Evolutionary conservation across 768 basidiomycete species (phyloP).

Genomic region (Podaxis sp.): DNA sequence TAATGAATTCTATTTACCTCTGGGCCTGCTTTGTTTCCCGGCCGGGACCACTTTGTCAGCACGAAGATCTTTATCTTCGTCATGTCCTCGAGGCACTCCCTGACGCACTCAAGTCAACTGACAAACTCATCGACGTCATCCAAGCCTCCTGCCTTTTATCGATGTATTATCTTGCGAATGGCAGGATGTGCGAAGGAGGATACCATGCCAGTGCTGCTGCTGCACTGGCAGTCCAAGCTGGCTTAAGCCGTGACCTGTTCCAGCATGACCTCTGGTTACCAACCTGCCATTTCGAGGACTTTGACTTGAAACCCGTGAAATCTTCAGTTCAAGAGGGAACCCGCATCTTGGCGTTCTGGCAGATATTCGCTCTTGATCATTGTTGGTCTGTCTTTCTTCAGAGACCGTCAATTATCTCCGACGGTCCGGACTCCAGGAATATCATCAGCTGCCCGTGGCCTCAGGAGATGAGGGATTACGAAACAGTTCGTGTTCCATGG

Average conservation of each 20-base stretch:
- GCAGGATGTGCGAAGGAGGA: slow-evolving; percentile 74
- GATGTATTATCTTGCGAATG: slow-evolving; percentile 75
- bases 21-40: slow-evolving; percentile 83
- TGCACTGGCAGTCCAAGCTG: slow-evolving; percentile 70
- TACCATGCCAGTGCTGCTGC: slow-evolving; percentile 77
- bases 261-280: slow-evolving; percentile 35
- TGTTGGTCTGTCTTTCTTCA: slow-evolving; percentile 79
- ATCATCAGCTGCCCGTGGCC: slow-evolving; percentile 79
- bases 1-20: slow-evolving; percentile 80
- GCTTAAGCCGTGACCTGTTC: slow-evolving; percentile 53
- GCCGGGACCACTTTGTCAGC: slow-evolving; percentile 65
- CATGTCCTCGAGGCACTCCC: slow-evolving; percentile 62
- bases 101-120: slow-evolving; percentile 57
- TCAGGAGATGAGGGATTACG: slow-evolving; percentile 69
- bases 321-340: slow-evolving; percentile 66
- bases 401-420: slow-evolving; percentile 65
- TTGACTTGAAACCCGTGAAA: slow-evolving; percentile 58
- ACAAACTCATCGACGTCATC: slow-evolving; percentile 66
- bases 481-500: slow-evolving; percentile 46
- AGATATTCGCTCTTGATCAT: slow-evolving; percentile 77
- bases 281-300: slow-evolving; percentile 32
- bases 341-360: slow-evolving; percentile 78
- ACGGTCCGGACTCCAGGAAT: slow-evolving; percentile 54
- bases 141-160: slow-evolving; percentile 77
- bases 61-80: slow-evolving; percentile 71